phyloP scores from a whole-genome alignment of 2,329 filamentous ascomycete genomes.

The Fusarium domesticum region DNA sequence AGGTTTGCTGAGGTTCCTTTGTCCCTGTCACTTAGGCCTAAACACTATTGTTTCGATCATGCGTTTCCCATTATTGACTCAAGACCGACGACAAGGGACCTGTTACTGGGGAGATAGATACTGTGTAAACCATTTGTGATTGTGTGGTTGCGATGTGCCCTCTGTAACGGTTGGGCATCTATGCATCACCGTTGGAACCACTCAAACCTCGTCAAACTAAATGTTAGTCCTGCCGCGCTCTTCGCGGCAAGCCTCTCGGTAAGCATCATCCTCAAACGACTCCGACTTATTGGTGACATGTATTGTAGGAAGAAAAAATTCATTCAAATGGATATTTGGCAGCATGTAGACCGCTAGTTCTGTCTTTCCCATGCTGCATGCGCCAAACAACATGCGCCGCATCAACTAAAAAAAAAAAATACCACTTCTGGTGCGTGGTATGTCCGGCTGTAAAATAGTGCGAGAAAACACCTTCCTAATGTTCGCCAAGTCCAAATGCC shows the following conservation, averaged over 20 bases:
- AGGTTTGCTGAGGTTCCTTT: too few species aligned
- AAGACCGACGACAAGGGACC: too few species aligned
- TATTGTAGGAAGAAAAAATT: conserved; percentile 7
- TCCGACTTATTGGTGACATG: neutral
- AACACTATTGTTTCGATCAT: too few species aligned
- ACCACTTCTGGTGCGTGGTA: conserved; percentile 4
- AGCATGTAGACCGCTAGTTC: conserved; percentile 20
- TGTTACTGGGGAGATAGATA: too few species aligned
- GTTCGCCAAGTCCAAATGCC: conserved; percentile 10
- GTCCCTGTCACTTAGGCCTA: too few species aligned
- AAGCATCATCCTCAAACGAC: neutral
- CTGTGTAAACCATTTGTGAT: too few species aligned
- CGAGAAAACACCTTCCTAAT: conserved; percentile 4
- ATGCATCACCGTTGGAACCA: too few species aligned
- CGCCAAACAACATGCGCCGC: conserved; percentile 13
- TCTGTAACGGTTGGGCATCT: too few species aligned
- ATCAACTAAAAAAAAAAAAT: conserved; percentile 11
- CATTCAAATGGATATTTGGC: conserved; percentile 23
- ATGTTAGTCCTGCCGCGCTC: conserved; percentile 11
- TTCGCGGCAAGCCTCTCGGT: conserved; percentile 4
- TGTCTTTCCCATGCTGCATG: conserved; percentile 14
- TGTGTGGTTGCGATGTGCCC: too few species aligned
- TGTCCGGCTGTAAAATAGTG: conserved; percentile 7
- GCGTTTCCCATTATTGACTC: too few species aligned
- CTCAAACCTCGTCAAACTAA: conserved; percentile 5